phyloP scores from a whole-genome alignment of 805 yeast genomes.

The Dipodascus albidus region DNA sequence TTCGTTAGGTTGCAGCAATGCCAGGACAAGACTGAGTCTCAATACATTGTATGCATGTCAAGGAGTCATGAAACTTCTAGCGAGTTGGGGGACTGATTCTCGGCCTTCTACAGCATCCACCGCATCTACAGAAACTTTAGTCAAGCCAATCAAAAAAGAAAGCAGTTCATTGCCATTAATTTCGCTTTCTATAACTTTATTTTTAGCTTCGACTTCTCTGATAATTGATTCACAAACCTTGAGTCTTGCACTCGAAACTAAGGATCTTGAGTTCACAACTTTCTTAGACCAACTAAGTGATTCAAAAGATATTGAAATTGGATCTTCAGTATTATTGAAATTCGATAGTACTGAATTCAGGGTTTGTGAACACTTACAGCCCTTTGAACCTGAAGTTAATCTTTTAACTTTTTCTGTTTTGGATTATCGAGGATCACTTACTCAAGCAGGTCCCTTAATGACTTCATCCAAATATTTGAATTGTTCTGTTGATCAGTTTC shows the following conservation, averaged over 20 bases:
- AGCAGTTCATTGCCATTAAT: neutral
- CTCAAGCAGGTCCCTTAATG: neutral
- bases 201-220: neutral
- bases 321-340: neutral
- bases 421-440: neutral
- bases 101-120: neutral
- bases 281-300: neutral
- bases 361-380: neutral
- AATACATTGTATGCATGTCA: constrained; percentile 12
- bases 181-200: neutral
- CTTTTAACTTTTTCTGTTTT: neutral
- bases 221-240: neutral
- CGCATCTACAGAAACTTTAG: neutral
- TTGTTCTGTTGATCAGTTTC: neutral
- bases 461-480: neutral
- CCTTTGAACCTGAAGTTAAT: neutral
- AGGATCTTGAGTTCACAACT: neutral
- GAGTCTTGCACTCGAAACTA: neutral
- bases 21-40: constrained; percentile 16
- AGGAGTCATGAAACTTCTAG: neutral
- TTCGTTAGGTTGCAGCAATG: constrained; percentile 12
- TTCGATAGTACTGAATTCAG: neutral
- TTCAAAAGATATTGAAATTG: neutral
- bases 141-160: neutral
- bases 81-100: neutral